Evolutionary conservation across 805 yeast species (phyloP), one percentile per base, ranked within the genome.

Genomic region (Metschnikowia gruessii): DNA sequence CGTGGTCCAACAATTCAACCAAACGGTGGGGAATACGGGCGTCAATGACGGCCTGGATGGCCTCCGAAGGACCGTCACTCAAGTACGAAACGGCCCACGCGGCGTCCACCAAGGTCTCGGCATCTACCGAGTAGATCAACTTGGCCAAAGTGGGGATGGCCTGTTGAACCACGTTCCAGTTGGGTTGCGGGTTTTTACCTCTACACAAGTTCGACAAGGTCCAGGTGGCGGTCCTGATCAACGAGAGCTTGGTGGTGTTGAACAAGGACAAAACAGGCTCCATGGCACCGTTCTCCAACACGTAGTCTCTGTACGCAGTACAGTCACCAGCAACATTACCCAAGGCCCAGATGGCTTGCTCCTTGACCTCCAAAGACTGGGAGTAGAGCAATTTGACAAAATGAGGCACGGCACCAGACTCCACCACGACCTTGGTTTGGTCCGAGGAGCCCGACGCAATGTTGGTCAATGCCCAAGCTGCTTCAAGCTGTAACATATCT

Each of bases 311-410:
- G 75, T 82, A 89, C 35, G 77, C 74, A 8, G 97, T 79, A 13
- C 96, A 88, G 66, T 94, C 99, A 68, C 99, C 99, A 22, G 99
- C 98, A 65, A 94, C 96, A 65, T 94, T 94, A 70, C 99, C 99
- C 56, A 94, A 75, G 24, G 99, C 98, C 99, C 99, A 94, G 57
- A 94, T 92, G 12, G 98, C 98, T 72, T 94, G 99, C 69, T 94
- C 99, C 69, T 89, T 88, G 47, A 94, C 97, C 63, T 94, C 98
- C 48, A 83, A 74, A 35, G 95, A 87, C 48, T 81, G 81, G 3
- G 96, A 86, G 59, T 81, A 78, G 58, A 94, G 76, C 56, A 94
- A 75, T 54, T 84, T 78, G 37, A 94, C 96, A 68, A 94, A 90
- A 45, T 82, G 73, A 16, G 98, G 98, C 37, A 94, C 95, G 0